Evolutionary conservation across 176 grass and related monocot species (phyloP), one percentile per base, ranked within the genome.

Genomic region (Hsuehochloa calcarea): DNA sequence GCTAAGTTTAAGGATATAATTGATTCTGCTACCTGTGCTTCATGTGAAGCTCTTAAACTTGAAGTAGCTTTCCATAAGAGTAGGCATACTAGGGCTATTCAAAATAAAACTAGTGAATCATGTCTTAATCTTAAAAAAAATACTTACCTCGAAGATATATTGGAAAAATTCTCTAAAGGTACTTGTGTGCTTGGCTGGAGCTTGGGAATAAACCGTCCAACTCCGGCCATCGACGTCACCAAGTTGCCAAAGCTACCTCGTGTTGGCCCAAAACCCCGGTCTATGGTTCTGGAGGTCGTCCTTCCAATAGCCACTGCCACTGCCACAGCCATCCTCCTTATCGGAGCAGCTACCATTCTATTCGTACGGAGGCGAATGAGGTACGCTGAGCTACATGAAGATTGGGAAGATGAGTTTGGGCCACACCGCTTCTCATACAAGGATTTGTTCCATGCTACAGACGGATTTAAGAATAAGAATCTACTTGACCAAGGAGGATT

Each of bases 111-210:
- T n/a, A n/a, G n/a, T n/a, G n/a, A n/a, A n/a, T n/a, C n/a, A n/a
- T n/a, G n/a, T n/a, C n/a, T n/a, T n/a, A n/a, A n/a, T n/a, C n/a
- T n/a, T n/a, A n/a, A n/a, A n/a, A n/a, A n/a, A n/a, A n/a, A n/a
- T n/a, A n/a, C n/a, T n/a, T n/a, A n/a, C n/a, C n/a, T n/a, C n/a
- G n/a, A n/a, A n/a, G n/a, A n/a, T n/a, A n/a, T n/a, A n/a, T n/a
- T n/a, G n/a, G n/a, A n/a, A n/a, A n/a, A n/a, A n/a, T n/a, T n/a
- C n/a, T n/a, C n/a, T n/a, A n/a, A n/a, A n/a, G n/a, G n/a, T n/a
- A n/a, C n/a, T 4, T 68, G 71, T 11, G 71, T 90, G 14, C 54
- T 82, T 34, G 88, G 82, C 1, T 90, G 71, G 88, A 90, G 88
- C 64, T 50, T 85, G 20, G 67, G 59, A 14, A 73, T 85, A 4